Evolutionary conservation across 1,139 yeast genomes (phyloP).

Genomic region (Candida tropicalis): DNA sequence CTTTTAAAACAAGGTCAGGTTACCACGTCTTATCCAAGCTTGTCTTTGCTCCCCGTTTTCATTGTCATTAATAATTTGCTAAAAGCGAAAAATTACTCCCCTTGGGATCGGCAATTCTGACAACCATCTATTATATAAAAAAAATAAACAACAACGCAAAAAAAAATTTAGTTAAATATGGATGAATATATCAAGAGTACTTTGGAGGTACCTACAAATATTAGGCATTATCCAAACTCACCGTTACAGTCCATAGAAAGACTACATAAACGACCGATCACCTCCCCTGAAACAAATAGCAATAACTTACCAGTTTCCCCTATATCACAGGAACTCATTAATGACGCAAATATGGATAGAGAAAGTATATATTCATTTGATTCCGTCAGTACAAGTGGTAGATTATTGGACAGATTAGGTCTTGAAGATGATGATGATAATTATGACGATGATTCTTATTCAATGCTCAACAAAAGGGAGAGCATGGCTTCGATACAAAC

Average conservation of each 20-base stretch:
- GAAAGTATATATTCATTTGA: conserved; percentile 43
- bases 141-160: not conserved
- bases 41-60: too few relatives aligned
- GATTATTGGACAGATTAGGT: conserved; percentile 44
- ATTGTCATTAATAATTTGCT: too few relatives aligned
- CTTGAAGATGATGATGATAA: conserved; percentile 27
- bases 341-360: conserved; percentile 12
- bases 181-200: not conserved
- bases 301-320: not conserved
- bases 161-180: not conserved
- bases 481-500: conserved; percentile 29
- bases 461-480: conserved; percentile 20
- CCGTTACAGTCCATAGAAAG: conserved; percentile 1
- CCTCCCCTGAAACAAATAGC: not conserved
- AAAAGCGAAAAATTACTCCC: too few relatives aligned
- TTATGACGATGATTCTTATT: conserved; percentile 9
- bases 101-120: not conserved
- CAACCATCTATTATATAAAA: too few relatives aligned
- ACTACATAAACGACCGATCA: not conserved
- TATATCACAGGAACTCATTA: conserved; percentile 5
- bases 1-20: conserved; percentile 1
- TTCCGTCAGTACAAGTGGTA: conserved; percentile 46
- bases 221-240: not conserved
- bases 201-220: not conserved
- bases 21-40: too few relatives aligned